Percentiles rank a stretch among this genome's conserved stretches.
Conservation (phyloP, 2,329 filamentous ascomycete species). For the Cytospora piceicola region DNA sequence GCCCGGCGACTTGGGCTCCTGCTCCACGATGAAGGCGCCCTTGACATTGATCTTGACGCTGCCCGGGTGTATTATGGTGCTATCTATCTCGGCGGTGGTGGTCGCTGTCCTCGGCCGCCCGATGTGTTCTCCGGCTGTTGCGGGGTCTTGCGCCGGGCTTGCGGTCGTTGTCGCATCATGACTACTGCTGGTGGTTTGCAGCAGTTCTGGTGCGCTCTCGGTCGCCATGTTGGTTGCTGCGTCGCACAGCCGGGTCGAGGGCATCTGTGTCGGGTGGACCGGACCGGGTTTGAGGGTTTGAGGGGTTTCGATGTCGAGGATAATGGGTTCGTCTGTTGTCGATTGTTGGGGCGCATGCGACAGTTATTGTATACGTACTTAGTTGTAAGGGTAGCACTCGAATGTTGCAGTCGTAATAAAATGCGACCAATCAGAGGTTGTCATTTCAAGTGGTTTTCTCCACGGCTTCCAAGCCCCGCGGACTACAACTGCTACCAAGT, state of each 20-base stretch:
- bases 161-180: neutral
- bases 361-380: neutral
- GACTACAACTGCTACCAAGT: no score
- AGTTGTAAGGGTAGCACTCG: neutral
- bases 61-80: conserved; percentile 64
- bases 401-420: neutral
- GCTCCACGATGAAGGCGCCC: conserved; percentile 94
- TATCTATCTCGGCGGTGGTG: conserved; percentile 62
- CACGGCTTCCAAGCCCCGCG: neutral
- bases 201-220: neutral
- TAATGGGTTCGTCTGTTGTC: neutral
- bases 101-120: conserved; percentile 47
- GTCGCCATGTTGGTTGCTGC: neutral
- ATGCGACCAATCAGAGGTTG: neutral
- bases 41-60: conserved; percentile 94
- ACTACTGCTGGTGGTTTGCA: neutral
- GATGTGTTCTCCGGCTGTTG: conserved; percentile 24
- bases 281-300: neutral
- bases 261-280: neutral
- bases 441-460: neutral
- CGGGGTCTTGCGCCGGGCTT: conserved; percentile 13
- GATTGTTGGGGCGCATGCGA: conserved; percentile 5
- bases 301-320: neutral
- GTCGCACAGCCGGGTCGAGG: neutral
- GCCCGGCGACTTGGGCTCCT: conserved; percentile 62